Conservation (phyloP, 2,329 filamentous ascomycete genomes). For the Neurospora sp. region DNA sequence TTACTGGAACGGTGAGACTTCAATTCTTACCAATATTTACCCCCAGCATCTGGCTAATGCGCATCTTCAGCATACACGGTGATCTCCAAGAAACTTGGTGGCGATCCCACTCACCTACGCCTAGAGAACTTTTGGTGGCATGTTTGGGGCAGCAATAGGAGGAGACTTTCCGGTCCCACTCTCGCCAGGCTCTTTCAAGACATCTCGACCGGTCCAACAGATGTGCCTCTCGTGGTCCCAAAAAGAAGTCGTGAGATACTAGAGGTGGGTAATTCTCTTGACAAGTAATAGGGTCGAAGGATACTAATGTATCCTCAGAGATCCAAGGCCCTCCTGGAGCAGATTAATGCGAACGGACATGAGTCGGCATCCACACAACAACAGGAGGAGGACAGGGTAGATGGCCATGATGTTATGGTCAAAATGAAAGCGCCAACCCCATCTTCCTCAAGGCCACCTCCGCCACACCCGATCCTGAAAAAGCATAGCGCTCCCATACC, state of each 20-base stretch:
- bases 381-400: background rate
- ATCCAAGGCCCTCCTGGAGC: constrained; percentile 10
- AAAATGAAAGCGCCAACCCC: constrained; percentile 17
- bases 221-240: constrained; percentile 45
- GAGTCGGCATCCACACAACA: background rate
- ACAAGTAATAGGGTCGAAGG: background rate
- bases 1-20: constrained; percentile 45
- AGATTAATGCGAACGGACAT: constrained; percentile 5
- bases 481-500: constrained; percentile 44
- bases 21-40: background rate
- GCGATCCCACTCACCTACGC: constrained; percentile 51
- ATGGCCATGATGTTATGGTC: background rate
- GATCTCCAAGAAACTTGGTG: constrained; percentile 44
- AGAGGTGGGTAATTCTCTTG: constrained; percentile 29
- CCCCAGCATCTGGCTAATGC: constrained; percentile 4
- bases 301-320: constrained; percentile 10
- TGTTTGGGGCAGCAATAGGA: constrained; percentile 50
- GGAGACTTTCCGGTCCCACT: constrained; percentile 40
- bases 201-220: constrained; percentile 48
- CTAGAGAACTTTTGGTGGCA: constrained; percentile 60
- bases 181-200: constrained; percentile 47
- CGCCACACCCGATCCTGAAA: constrained; percentile 49
- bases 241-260: constrained; percentile 43
- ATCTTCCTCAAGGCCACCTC: constrained; percentile 38
- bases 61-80: constrained; percentile 45